phyloP scores from a whole-genome alignment of 441 rosid species.

The Erysimum cheiri region DNA sequence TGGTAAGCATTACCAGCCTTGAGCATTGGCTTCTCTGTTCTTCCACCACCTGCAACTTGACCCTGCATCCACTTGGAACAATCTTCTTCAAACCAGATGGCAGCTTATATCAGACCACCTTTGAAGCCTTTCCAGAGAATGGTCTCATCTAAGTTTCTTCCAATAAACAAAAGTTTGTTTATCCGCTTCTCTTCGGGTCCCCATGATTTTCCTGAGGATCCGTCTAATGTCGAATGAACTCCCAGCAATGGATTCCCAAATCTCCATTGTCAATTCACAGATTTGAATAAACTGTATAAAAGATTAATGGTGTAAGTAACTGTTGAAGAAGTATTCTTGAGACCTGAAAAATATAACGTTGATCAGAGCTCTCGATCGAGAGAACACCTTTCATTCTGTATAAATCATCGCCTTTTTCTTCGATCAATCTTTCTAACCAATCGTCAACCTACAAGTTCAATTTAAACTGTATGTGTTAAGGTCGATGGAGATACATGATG shows the following conservation, averaged over 20 bases:
- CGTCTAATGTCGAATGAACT: background rate
- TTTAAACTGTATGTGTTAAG: background rate
- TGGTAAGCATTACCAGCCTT: slow-evolving; percentile 94
- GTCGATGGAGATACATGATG: background rate
- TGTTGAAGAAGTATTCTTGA: background rate
- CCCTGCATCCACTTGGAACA: slow-evolving; percentile 38
- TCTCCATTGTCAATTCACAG: background rate
- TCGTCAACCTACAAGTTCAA: slow-evolving; percentile 10
- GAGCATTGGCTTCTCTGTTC: slow-evolving; percentile 90
- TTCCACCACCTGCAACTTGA: slow-evolving; percentile 91
- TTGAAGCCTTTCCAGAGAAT: background rate
- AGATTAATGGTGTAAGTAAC: background rate
- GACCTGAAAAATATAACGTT: background rate
- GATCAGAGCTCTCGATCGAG: background rate
- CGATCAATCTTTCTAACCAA: slow-evolving; percentile 38
- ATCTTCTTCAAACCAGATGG: too few species aligned
- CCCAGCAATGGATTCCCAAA: background rate
- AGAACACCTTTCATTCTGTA: slow-evolving; percentile 71
- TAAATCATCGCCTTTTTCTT: slow-evolving; percentile 76
- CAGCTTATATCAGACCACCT: background rate
- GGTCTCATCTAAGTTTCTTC: slow-evolving; percentile 4
- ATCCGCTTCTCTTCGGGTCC: background rate
- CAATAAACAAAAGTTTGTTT: slow-evolving; percentile 3
- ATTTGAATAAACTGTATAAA: background rate
- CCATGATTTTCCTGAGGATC: background rate